phyloP scores from a whole-genome alignment of 768 basidiomycete species.

The Mycena kentingensis region DNA sequence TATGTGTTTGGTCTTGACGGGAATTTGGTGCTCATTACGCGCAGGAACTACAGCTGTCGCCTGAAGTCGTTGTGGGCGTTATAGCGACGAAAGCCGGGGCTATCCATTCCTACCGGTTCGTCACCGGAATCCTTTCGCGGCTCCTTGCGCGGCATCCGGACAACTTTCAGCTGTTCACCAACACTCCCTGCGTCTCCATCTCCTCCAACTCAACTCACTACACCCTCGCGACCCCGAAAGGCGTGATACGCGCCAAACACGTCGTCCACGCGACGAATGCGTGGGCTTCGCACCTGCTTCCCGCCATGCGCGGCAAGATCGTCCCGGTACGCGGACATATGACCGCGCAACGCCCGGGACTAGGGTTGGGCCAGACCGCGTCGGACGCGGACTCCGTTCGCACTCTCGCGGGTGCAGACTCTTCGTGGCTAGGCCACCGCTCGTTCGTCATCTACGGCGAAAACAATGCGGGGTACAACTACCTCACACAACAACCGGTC shows the following conservation, averaged over 20 bases:
- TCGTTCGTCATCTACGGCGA: constrained; percentile 60
- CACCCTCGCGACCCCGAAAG: constrained; percentile 59
- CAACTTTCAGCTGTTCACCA: constrained; percentile 54
- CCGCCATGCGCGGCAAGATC: constrained; percentile 60
- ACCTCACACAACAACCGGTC: constrained; percentile 61
- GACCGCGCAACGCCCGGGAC: constrained; percentile 63
- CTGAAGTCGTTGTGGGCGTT: constrained; percentile 46
- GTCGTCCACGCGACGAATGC: constrained; percentile 85
- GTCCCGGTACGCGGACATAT: constrained; percentile 62
- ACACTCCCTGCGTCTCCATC: constrained; percentile 62
- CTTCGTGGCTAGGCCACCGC: constrained; percentile 42
- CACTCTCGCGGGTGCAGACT: not conserved
- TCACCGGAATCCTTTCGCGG: constrained; percentile 57
- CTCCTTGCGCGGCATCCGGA: constrained; percentile 48
- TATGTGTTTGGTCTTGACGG: not conserved
- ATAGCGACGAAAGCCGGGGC: constrained; percentile 59
- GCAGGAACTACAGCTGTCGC: constrained; percentile 53
- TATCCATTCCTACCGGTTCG: constrained; percentile 69
- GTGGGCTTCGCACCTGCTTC: constrained; percentile 72
- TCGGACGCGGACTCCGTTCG: not conserved
- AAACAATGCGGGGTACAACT: constrained; percentile 50
- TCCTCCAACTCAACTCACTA: constrained; percentile 37
- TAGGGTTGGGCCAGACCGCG: constrained; percentile 26
- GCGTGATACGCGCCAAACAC: constrained; percentile 56
- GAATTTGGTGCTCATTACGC: not conserved